Evolutionary conservation across 2,329 filamentous ascomycete genomes (phyloP).

Genomic region (Alternaria postmessia): DNA sequence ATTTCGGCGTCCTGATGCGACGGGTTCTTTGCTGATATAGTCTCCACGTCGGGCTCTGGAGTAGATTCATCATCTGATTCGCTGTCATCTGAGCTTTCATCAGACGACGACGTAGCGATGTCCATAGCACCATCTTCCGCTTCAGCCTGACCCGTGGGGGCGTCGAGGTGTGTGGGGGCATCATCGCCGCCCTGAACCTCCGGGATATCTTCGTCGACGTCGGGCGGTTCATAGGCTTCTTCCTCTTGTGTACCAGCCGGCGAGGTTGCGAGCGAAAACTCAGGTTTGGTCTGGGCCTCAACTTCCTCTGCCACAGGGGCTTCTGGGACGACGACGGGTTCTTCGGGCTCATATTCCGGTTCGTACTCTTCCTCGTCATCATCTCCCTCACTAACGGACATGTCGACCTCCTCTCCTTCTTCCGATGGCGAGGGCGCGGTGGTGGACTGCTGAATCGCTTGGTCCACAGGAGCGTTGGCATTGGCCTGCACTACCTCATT

Average conservation of each 20-base stretch:
- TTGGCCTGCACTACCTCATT: neutral
- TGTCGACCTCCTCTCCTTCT: slow-evolving; percentile 47
- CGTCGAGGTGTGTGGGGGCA: neutral
- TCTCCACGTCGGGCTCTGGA: slow-evolving; percentile 21
- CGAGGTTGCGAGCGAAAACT: slow-evolving; percentile 19
- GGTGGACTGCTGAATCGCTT: neutral
- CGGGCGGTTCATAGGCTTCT: slow-evolving; percentile 45
- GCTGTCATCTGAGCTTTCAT: slow-evolving; percentile 33
- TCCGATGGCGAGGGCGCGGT: slow-evolving; percentile 33
- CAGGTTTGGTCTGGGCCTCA: slow-evolving; percentile 4
- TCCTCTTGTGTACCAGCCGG: slow-evolving; percentile 38
- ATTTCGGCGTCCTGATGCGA: slow-evolving; percentile 24
- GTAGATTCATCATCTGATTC: slow-evolving; percentile 31
- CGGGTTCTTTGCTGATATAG: slow-evolving; percentile 20
- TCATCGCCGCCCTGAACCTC: slow-evolving; percentile 11
- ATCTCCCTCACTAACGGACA: slow-evolving; percentile 43
- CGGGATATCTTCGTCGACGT: slow-evolving; percentile 31
- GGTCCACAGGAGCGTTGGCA: slow-evolving; percentile 10
- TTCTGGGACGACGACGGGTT: slow-evolving; percentile 17
- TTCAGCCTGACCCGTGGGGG: slow-evolving; percentile 20
- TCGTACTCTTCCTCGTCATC: slow-evolving; percentile 34
- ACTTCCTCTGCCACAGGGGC: slow-evolving; percentile 11
- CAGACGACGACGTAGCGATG: slow-evolving; percentile 43
- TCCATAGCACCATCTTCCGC: slow-evolving; percentile 47
- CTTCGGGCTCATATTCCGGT: slow-evolving; percentile 42